Evolutionary conservation across 352 stramenopile genomes (phyloP).

Genomic region (Sclerospora graminicola): DNA sequence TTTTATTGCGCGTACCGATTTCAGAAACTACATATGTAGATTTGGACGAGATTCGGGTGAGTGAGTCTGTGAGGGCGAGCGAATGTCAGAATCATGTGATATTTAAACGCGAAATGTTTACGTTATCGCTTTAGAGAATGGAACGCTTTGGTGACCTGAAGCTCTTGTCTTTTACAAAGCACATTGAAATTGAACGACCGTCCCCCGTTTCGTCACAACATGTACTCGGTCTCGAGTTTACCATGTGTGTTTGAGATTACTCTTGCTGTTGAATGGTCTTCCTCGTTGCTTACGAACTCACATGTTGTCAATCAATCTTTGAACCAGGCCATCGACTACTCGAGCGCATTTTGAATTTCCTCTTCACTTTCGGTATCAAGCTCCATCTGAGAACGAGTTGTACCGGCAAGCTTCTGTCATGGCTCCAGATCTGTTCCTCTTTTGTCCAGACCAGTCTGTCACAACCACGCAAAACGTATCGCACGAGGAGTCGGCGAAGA

Average conservation of each 20-base stretch:
- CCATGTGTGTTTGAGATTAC: conserved; percentile 19
- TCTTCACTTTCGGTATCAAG: conserved; percentile 58
- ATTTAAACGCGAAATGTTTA: background rate
- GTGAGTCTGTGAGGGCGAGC: background rate
- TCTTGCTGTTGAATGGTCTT: background rate
- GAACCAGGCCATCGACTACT: conserved; percentile 8
- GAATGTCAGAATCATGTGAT: background rate
- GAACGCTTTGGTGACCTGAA: conserved; percentile 39
- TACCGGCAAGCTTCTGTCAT: conserved; percentile 33
- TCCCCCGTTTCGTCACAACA: conserved; percentile 43
- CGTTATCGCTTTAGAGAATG: conserved; percentile 25
- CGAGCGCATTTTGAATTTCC: conserved; percentile 29
- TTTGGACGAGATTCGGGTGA: conserved; percentile 44
- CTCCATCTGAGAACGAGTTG: conserved; percentile 24
- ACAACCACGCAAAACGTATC: background rate
- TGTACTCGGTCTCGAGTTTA: conserved; percentile 34
- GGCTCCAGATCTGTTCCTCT: conserved; percentile 35
- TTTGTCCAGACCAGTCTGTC: conserved; percentile 7
- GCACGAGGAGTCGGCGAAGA: conserved; percentile 1
- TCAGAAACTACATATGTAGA: conserved; percentile 36
- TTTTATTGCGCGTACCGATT: conserved; percentile 32
- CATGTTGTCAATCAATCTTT: background rate
- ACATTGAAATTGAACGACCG: conserved; percentile 59
- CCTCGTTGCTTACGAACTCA: background rate
- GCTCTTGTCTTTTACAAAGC: conserved; percentile 34